Evolutionary conservation across 768 basidiomycete species (phyloP).

Genomic region (Lentinus brumalis): DNA sequence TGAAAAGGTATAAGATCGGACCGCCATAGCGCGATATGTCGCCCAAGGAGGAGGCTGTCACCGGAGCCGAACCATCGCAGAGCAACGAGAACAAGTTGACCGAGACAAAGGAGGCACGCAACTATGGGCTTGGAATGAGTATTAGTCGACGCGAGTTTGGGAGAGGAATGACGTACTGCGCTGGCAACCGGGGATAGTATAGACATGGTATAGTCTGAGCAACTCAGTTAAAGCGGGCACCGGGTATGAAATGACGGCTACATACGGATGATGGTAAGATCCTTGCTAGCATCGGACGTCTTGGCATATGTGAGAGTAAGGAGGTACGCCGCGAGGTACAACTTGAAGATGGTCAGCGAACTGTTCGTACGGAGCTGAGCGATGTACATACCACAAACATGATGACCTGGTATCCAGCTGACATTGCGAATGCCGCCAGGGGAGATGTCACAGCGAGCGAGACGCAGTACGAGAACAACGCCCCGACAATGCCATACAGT

Average conservation of each 20-base stretch:
- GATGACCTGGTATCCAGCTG: slow-evolving; percentile 73
- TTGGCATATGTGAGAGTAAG: slow-evolving; percentile 74
- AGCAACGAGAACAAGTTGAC: slow-evolving; percentile 76
- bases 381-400: slow-evolving; percentile 62
- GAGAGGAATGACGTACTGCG: slow-evolving; percentile 46
- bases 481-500: slow-evolving; percentile 67
- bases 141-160: neutral
- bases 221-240: neutral
- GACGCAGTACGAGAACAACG: slow-evolving; percentile 68
- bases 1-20: slow-evolving; percentile 72
- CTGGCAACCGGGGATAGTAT: slow-evolving; percentile 69
- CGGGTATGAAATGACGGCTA: neutral
- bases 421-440: slow-evolving; percentile 70
- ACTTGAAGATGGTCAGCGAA: slow-evolving; percentile 35
- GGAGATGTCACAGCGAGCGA: slow-evolving; percentile 65
- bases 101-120: slow-evolving; percentile 72
- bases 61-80: slow-evolving; percentile 55
- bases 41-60: slow-evolving; percentile 51
- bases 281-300: slow-evolving; percentile 49
- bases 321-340: slow-evolving; percentile 69
- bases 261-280: slow-evolving; percentile 64
- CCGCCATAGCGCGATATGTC: slow-evolving; percentile 66
- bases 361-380: neutral
- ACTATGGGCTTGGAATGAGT: slow-evolving; percentile 35
- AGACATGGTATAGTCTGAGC: slow-evolving; percentile 64